phyloP scores from a whole-genome alignment of 371 early-diverging fungal genomes.

The Funneliformis caledonium region DNA sequence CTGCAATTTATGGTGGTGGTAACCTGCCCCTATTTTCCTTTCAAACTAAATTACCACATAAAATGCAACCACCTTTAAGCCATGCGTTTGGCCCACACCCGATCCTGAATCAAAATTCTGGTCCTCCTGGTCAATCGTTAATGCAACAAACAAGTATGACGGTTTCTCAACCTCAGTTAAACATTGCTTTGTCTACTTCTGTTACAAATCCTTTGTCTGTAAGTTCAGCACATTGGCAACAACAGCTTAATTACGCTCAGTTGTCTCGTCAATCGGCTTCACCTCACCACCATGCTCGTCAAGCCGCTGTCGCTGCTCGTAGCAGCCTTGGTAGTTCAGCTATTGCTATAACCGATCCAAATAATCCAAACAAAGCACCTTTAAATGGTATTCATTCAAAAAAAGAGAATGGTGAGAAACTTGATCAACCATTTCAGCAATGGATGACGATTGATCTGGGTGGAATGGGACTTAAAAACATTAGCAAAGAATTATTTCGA shows the following conservation, averaged over 20 bases:
- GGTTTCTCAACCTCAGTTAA: background rate
- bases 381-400: slow-evolving; percentile 49
- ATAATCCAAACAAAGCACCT: slow-evolving; percentile 60
- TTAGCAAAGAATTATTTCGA: slow-evolving; percentile 73
- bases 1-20: slow-evolving; percentile 12
- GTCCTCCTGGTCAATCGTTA: slow-evolving; percentile 29
- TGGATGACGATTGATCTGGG: slow-evolving; percentile 92
- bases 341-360: slow-evolving; percentile 68
- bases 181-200: background rate
- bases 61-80: slow-evolving; percentile 12
- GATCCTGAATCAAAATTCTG: slow-evolving; percentile 22
- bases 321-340: slow-evolving; percentile 51
- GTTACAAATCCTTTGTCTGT: slow-evolving; percentile 17
- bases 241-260: slow-evolving; percentile 73
- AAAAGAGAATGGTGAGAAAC: slow-evolving; percentile 46
- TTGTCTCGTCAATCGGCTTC: slow-evolving; percentile 76
- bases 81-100: slow-evolving; percentile 17
- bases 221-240: slow-evolving; percentile 64
- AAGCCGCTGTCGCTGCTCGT: slow-evolving; percentile 62
- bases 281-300: slow-evolving; percentile 89
- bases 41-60: slow-evolving; percentile 30
- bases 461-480: slow-evolving; percentile 88
- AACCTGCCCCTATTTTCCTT: slow-evolving; percentile 1
- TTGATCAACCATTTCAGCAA: slow-evolving; percentile 44
- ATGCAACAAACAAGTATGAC: background rate